Evolutionary conservation across 768 basidiomycete species (phyloP).

Genomic region (Naganishia antarctica): DNA sequence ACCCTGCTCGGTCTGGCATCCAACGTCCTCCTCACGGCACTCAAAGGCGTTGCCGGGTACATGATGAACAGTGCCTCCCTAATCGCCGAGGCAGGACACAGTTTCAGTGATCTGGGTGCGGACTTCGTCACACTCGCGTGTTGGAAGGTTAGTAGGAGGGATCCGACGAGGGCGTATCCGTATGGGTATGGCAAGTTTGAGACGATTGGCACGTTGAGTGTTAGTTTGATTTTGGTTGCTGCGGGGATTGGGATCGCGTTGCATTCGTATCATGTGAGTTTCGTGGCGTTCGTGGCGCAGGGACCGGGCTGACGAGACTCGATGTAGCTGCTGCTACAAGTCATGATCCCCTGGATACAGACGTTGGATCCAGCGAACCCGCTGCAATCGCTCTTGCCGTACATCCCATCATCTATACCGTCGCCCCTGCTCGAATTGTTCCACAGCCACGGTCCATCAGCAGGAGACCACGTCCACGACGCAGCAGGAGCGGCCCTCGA

Average conservation of each 20-base stretch:
- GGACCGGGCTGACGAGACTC: neutral
- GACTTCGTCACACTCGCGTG: conserved; percentile 87
- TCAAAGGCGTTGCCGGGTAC: conserved; percentile 85
- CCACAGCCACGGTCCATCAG: conserved; percentile 54
- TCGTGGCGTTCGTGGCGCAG: too few species aligned
- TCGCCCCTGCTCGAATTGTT: conserved; percentile 48
- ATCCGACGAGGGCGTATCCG: conserved; percentile 64
- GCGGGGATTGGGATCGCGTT: conserved; percentile 58
- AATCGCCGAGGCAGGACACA: conserved; percentile 87
- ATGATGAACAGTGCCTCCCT: conserved; percentile 80
- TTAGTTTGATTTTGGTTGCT: conserved; percentile 67
- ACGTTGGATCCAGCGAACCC: conserved; percentile 60
- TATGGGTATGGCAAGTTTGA: conserved; percentile 67
- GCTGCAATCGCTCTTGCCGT: conserved; percentile 35
- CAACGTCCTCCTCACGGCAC: conserved; percentile 72
- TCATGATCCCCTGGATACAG: conserved; percentile 63
- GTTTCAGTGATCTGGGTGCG: conserved; percentile 41
- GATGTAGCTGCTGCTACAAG: conserved; percentile 64
- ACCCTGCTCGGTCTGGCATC: conserved; percentile 59
- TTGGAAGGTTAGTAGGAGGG: conserved; percentile 75
- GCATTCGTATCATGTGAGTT: conserved; percentile 64
- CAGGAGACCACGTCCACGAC: conserved; percentile 37
- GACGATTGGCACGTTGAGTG: conserved; percentile 84
- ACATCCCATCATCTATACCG: conserved; percentile 44
- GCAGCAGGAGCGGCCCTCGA: conserved; percentile 53